A percentile compares a stretch with the other conserved stretches of the same genome.
Evolutionary conservation across 257 asterid species (phyloP).

Genomic region (Solanum gracilifrons): DNA sequence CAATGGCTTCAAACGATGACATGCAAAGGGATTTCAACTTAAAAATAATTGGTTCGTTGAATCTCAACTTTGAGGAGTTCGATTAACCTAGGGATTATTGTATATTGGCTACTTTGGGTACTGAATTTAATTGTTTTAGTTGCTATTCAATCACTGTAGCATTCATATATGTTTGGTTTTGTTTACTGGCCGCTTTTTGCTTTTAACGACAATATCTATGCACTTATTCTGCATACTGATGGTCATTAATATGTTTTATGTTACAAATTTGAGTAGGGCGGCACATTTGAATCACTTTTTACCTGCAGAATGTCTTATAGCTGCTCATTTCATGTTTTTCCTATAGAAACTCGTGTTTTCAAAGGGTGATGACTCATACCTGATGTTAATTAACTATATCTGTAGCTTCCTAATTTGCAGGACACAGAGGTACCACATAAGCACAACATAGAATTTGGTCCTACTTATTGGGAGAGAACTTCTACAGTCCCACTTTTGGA

Average conservation of each 20-base stretch:
- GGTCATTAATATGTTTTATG: background rate
- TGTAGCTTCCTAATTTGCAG: constrained; percentile 21
- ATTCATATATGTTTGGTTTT: background rate
- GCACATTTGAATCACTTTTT: background rate
- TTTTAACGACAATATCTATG: background rate
- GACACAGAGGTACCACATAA: constrained; percentile 13
- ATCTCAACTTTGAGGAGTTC: background rate
- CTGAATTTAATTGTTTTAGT: background rate
- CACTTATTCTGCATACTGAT: background rate
- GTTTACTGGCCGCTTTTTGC: background rate
- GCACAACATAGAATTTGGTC: constrained; percentile 6
- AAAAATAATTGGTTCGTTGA: background rate
- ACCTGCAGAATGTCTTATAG: background rate
- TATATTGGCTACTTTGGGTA: background rate
- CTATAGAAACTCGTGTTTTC: background rate
- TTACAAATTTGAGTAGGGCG: background rate
- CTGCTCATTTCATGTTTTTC: background rate
- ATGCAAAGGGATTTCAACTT: background rate
- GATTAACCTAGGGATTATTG: background rate
- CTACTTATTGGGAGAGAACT: constrained; percentile 14
- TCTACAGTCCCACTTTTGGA: constrained; percentile 47
- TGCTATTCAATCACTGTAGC: background rate
- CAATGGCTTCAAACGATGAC: background rate
- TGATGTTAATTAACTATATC: constrained; percentile 3
- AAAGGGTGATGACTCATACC: background rate